Base-by-base conservation (phyloP, 352 stramenopile species). In the Phytophthora ramorum region DNA sequence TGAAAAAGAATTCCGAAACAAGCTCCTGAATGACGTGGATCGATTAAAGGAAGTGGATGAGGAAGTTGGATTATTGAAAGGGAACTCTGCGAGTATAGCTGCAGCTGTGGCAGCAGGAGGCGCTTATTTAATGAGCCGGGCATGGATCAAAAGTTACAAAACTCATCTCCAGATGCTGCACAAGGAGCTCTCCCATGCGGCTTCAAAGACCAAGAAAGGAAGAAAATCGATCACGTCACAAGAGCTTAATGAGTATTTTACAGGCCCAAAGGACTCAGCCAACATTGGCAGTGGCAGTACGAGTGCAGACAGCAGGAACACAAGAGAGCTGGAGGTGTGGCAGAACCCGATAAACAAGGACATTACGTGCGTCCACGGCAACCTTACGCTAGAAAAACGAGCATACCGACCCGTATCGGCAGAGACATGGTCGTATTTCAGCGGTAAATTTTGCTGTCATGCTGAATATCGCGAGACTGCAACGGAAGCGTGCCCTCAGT, bases 131-230 rank as follows among this genome's bases (percentile, higher is more conserved):
- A 85, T 93, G 74, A 93, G 85, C 30, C 79, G 83, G 1, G 76
- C 70, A 8, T 93, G 85, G 85, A 85, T 93, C 20, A 70, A 77
- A 43, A 91, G 71, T 58, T 93, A 93, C 67, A 93, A 93, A 66
- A 40, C 41, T 2, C 72, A 91, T 16, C 61, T 93, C 37, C 60
- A 78, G 20, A 66, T 69, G 2, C 44, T 80, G 9, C 83, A 90
- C 52, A 90, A 85, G 47, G 61, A 71, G 30, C 71, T 93, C 10
- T 69, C 59, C 1, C 59, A 71, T 7, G 56, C 50, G 34, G 64
- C 73, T 40, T 75, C 47, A 4, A 74, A 58, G 44, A 52, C 19
- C 53, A 79, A 77, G 57, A 75, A 66, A 69, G 43, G 57, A 41
- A 75, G 51, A 24, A 72, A 57, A 40, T 46, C 49, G 2, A 35